Base-by-base conservation (phyloP, 768 basidiomycete genomes). In the Macrocybe gigantea region DNA sequence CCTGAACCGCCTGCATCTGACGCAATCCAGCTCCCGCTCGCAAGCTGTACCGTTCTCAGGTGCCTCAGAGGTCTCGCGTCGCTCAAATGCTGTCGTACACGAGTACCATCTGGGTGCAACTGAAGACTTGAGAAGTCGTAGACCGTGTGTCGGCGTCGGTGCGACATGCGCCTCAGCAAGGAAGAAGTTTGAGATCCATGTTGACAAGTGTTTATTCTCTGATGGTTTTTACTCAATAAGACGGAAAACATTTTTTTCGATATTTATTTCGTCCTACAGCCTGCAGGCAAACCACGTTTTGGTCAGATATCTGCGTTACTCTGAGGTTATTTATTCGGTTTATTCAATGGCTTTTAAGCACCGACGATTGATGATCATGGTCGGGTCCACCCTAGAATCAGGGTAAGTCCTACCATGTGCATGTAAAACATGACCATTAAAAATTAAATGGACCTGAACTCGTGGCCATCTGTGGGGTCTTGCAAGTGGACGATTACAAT, bases 121-220 rank as follows among this genome's bases (percentile, higher is more conserved):
- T 82, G 77, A n/a, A 87, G 76, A 38, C 74, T 71, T 0, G 84
- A 70, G 33, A 79, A 71, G 58, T 88, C 86, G 60, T 79, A 82
- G 13, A 85, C 75, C 1, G 83, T 85, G 50, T 66, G 80, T 45
- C 64, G 63, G 22, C 79, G 71, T 41, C 51, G 59, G 34, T 60
- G 50, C 6, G 64, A 50, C 69, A 63, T 63, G 46, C 32, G 22
- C 15, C 41, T 41, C 32, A 41, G 35, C 31, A 32, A 15, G 36
- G 14, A 22, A 35, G 4, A 43, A 45, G 41, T 41, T 31, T n/a
- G 38, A 45, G 32, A 30, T 30, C 3, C 14, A 36, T 45, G 13
- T 48, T 44, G 44, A 44, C 15, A 6, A 10, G 1, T 49, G 15
- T 41, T 45, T 45, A 35, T 42, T 41, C 41, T 15, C 11, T n/a